phyloP scores from a whole-genome alignment of 169 alveolate genomes.

The Theileria sp. region DNA sequence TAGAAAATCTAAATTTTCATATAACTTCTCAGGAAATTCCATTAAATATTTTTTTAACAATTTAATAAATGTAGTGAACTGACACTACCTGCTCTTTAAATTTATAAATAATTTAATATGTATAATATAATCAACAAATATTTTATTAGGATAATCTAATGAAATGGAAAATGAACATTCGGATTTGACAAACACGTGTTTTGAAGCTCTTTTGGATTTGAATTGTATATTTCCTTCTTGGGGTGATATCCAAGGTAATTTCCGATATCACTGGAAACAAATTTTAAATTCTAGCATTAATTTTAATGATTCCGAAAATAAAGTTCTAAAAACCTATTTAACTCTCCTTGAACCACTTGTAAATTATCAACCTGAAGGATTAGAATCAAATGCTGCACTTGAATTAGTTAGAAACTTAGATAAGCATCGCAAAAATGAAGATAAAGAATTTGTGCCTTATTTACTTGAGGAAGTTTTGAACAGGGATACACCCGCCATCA shows the following conservation, averaged over 20 bases:
- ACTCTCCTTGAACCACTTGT: constrained; percentile 32
- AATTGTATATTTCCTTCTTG: constrained; percentile 72
- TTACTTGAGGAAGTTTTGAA: constrained; percentile 42
- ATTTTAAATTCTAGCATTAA: constrained; percentile 56
- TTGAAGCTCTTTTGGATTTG: constrained; percentile 74
- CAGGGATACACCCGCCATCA: constrained; percentile 52
- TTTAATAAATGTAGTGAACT: background rate
- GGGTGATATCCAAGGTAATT: constrained; percentile 74
- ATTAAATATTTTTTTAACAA: background rate
- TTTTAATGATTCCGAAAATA: constrained; percentile 29
- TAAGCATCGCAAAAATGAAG: constrained; percentile 38
- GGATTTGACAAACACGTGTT: constrained; percentile 57
- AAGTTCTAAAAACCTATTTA: constrained; percentile 29
- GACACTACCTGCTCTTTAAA: background rate
- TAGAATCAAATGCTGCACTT: constrained; percentile 50
- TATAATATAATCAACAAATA: background rate
- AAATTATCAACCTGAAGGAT: constrained; percentile 48
- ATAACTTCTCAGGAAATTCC: background rate
- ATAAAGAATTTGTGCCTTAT: constrained; percentile 32
- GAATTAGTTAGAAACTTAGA: constrained; percentile 45
- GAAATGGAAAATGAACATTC: background rate
- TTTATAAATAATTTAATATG: background rate
- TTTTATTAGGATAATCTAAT: background rate
- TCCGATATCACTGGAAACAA: constrained; percentile 72
- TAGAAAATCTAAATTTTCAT: constrained; percentile 3